These are phyloP conservation scores for Pythium utonaiense DNA, from an alignment of 352 stramenopile species.

Conservation along the genomic window DNA sequence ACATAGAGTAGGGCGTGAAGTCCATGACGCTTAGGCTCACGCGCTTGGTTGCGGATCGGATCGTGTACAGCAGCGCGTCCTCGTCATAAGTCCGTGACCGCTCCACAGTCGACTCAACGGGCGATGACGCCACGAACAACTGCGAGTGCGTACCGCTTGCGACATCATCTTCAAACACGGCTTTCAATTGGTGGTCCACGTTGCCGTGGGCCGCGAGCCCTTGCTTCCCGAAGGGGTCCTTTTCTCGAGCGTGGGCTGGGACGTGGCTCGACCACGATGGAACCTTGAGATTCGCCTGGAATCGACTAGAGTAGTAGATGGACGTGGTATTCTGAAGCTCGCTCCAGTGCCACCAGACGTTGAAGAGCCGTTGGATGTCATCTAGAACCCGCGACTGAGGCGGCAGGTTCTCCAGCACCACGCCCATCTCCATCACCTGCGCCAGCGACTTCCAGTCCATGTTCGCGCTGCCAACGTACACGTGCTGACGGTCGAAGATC, in stretches of 20 bases:
- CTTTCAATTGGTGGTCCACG: slow-evolving; percentile 50
- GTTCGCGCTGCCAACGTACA: slow-evolving; percentile 80
- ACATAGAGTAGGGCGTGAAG: slow-evolving; percentile 72
- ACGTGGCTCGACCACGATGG: slow-evolving; percentile 60
- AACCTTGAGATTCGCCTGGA: slow-evolving; percentile 53
- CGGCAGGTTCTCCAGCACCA: slow-evolving; percentile 52
- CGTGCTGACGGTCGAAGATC: slow-evolving; percentile 57
- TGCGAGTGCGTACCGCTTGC: slow-evolving; percentile 6
- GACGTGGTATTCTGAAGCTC: slow-evolving; percentile 19
- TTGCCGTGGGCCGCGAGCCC: slow-evolving; percentile 43
- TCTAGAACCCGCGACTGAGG: slow-evolving; percentile 31
- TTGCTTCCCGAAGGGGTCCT: slow-evolving; percentile 50
- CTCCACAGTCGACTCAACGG: slow-evolving; percentile 48
- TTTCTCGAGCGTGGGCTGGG: slow-evolving; percentile 21
- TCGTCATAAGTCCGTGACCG: slow-evolving; percentile 61
- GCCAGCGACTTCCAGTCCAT: slow-evolving; percentile 86
- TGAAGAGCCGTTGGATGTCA: slow-evolving; percentile 63
- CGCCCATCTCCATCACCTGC: slow-evolving; percentile 83
- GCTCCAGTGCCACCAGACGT: slow-evolving; percentile 70
- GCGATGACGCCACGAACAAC: slow-evolving; percentile 64
- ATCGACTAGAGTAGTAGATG: slow-evolving; percentile 54
- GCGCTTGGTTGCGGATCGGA: slow-evolving; percentile 44
- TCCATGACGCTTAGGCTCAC: slow-evolving; percentile 83
- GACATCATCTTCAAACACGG: slow-evolving; percentile 17
- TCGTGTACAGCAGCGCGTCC: slow-evolving; percentile 71